These are phyloP conservation scores for Elaeagnus macrophylla DNA, from an alignment of 306 rosid genomes.

Conservation along the genomic window DNA sequence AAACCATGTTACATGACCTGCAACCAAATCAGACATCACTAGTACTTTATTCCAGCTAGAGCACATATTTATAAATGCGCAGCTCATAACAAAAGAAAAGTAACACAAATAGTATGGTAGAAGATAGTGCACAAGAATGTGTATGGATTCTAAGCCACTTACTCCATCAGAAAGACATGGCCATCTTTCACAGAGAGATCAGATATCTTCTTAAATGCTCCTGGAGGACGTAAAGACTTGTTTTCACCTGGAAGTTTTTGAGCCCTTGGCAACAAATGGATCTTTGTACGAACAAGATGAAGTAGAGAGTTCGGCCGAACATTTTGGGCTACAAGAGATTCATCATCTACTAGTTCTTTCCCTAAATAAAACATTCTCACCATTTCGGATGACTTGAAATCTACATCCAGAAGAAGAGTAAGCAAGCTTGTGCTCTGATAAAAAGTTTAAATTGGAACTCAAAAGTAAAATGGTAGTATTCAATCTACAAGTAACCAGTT, in stretches of 20 bases:
- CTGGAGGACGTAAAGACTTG: constrained; percentile 85
- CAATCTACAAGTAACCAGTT: not conserved
- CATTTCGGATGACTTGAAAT: constrained; percentile 67
- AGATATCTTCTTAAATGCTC: constrained; percentile 97
- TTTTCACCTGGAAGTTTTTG: constrained; percentile 85
- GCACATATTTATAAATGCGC: not conserved
- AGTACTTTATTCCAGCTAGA: too few relatives aligned
- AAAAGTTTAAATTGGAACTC: not conserved
- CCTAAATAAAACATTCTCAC: constrained; percentile 71
- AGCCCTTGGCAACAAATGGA: constrained; percentile 67
- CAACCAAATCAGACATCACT: too few relatives aligned
- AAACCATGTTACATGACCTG: too few relatives aligned
- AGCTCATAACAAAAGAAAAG: not conserved
- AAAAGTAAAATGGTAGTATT: not conserved
- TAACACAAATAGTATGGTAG: not conserved
- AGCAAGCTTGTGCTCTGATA: not conserved
- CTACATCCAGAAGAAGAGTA: constrained; percentile 29
- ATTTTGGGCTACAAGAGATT: constrained; percentile 69
- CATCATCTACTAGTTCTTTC: constrained; percentile 67
- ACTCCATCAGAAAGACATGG: constrained; percentile 90
- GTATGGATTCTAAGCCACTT: constrained; percentile 29
- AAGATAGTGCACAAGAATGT: too few relatives aligned
- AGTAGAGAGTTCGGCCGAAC: constrained; percentile 82
- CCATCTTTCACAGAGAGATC: constrained; percentile 96
- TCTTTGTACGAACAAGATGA: constrained; percentile 88